phyloP scores from a whole-genome alignment of 108 stramenopile species.

The Cyclotella kingstonii region DNA sequence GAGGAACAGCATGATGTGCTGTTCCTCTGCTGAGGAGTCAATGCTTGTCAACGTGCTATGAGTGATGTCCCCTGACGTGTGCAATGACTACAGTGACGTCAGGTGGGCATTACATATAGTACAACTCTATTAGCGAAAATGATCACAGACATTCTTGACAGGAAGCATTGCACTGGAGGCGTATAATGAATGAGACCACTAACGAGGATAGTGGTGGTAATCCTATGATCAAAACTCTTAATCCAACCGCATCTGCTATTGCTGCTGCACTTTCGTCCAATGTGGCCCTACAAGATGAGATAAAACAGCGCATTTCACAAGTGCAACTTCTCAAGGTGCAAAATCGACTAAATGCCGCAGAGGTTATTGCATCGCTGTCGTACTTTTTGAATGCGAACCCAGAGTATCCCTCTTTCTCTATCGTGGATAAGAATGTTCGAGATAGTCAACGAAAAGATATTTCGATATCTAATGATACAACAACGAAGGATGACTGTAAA shows the following conservation, averaged over 20 bases:
- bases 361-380: slow-evolving; percentile 22
- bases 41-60: no score
- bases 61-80: no score
- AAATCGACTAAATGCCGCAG: slow-evolving; percentile 30
- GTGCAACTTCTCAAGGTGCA: slow-evolving; percentile 16
- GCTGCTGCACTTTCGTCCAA: slow-evolving; percentile 28
- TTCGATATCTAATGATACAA: not conserved
- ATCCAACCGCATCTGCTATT: slow-evolving; percentile 32
- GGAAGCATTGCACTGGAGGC: no score
- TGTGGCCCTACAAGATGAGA: slow-evolving; percentile 25
- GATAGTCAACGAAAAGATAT: slow-evolving; percentile 4
- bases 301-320: slow-evolving; percentile 24
- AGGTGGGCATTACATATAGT: no score
- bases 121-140: no score
- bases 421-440: not conserved
- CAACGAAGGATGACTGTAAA: not conserved
- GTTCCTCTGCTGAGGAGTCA: no score
- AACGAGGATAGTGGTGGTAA: no score
- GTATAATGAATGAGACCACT: no score
- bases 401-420: not conserved
- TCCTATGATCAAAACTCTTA: slow-evolving; percentile 1
- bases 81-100: no score
- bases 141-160: no score
- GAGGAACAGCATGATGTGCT: no score
- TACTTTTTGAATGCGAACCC: not conserved